Conservation (phyloP, 2,329 filamentous ascomycete genomes). For the Knufia fluminis region DNA sequence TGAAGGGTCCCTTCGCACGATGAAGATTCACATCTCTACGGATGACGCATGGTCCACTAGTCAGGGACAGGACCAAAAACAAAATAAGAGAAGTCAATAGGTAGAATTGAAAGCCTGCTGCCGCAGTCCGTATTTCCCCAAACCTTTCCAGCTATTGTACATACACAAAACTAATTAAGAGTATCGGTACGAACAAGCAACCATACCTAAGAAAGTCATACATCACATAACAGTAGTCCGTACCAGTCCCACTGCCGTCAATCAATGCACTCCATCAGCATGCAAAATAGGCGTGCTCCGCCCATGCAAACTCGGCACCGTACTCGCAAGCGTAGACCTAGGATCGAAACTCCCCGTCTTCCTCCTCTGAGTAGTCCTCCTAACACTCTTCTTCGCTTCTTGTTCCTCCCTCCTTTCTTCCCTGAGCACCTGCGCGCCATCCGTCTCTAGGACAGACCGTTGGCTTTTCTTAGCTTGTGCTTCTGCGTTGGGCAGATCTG, state of each 20-base stretch:
- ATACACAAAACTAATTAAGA: too few species aligned
- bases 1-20: too few species aligned
- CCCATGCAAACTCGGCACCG: constrained; percentile 23
- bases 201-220: neutral
- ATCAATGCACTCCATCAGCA: constrained; percentile 21
- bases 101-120: too few species aligned
- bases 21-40: too few species aligned
- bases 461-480: constrained; percentile 32
- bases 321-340: constrained; percentile 24
- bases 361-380: constrained; percentile 22
- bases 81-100: too few species aligned
- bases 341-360: constrained; percentile 24
- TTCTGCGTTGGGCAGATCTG: constrained; percentile 26
- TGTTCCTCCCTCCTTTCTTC: constrained; percentile 36
- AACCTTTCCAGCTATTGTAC: too few species aligned
- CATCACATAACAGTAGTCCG: neutral
- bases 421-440: constrained; percentile 29
- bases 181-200: too few species aligned
- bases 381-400: constrained; percentile 20
- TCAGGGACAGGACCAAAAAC: too few species aligned
- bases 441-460: constrained; percentile 33
- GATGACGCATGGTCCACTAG: too few species aligned
- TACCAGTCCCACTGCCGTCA: neutral
- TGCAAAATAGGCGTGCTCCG: constrained; percentile 22
- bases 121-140: too few species aligned